These are phyloP conservation scores for Kuraishia ogatae DNA, from an alignment of 805 yeast species.

Conservation along the genomic window DNA sequence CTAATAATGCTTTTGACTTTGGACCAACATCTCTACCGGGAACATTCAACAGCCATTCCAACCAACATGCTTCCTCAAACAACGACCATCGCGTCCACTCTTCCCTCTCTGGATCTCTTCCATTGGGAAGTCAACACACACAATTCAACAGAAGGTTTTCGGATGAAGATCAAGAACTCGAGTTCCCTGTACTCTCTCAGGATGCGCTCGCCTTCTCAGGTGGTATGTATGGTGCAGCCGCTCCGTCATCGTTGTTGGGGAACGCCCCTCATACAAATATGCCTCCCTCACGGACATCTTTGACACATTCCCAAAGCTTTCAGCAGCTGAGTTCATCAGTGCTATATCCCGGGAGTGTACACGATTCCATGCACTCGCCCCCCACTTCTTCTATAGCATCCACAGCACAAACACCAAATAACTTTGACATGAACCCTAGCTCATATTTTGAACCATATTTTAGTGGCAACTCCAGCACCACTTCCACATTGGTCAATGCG, in stretches of 20 bases:
- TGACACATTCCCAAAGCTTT: neutral
- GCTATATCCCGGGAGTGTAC: neutral
- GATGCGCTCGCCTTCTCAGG: neutral
- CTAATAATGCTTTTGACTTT: conserved; percentile 5
- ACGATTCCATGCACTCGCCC: conserved; percentile 8
- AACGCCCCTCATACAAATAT: neutral
- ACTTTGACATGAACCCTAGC: conserved; percentile 3
- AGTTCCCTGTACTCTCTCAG: neutral
- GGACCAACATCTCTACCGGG: conserved; percentile 6
- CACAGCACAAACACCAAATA: conserved; percentile 15
- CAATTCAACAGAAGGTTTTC: neutral
- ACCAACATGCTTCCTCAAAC: neutral
- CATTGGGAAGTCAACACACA: neutral
- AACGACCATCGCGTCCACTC: neutral
- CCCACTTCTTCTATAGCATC: conserved; percentile 14
- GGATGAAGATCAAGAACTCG: neutral
- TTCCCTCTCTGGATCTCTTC: neutral
- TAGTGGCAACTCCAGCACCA: neutral
- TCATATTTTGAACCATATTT: conserved; percentile 4
- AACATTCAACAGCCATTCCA: neutral
- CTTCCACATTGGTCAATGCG: neutral
- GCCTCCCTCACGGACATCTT: neutral
- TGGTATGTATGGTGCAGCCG: neutral
- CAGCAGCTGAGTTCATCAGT: neutral
- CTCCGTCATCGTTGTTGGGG: neutral